Conservation (phyloP, 2,329 filamentous ascomycete species). For the Chaetomium sp. region DNA sequence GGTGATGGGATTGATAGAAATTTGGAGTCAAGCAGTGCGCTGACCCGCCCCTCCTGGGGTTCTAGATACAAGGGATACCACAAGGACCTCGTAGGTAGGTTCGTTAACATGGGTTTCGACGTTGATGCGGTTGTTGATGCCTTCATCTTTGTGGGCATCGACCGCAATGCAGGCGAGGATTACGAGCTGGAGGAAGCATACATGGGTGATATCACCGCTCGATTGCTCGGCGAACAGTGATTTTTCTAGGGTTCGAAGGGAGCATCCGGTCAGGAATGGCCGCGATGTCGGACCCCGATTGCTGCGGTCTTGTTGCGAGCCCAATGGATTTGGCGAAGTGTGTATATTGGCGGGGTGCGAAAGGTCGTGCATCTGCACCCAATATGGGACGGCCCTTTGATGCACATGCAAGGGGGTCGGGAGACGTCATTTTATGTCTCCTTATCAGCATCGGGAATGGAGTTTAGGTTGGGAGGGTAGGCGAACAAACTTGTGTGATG, state of each 20-base stretch:
- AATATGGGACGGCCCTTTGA: too few relatives aligned
- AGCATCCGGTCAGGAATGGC: too few relatives aligned
- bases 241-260: neutral
- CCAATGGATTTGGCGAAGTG: too few relatives aligned
- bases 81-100: conserved; percentile 72
- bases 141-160: conserved; percentile 75
- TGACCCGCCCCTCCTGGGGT: neutral
- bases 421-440: neutral
- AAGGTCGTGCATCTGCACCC: too few relatives aligned
- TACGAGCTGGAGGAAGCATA: conserved; percentile 86
- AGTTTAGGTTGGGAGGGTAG: conserved; percentile 11
- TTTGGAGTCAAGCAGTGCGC: neutral
- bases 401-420: too few relatives aligned
- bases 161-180: conserved; percentile 67
- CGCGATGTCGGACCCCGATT: too few relatives aligned
- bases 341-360: too few relatives aligned
- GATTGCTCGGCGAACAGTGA: conserved; percentile 66
- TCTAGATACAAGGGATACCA: conserved; percentile 81
- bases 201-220: conserved; percentile 82
- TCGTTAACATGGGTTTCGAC: conserved; percentile 86
- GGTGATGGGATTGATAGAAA: neutral
- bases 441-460: conserved; percentile 13
- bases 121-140: conserved; percentile 79
- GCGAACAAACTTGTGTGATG: neutral
- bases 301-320: too few relatives aligned